These are phyloP conservation scores for Pistacia vera DNA, from an alignment of 345 rosid species.

Conservation along the genomic window DNA sequence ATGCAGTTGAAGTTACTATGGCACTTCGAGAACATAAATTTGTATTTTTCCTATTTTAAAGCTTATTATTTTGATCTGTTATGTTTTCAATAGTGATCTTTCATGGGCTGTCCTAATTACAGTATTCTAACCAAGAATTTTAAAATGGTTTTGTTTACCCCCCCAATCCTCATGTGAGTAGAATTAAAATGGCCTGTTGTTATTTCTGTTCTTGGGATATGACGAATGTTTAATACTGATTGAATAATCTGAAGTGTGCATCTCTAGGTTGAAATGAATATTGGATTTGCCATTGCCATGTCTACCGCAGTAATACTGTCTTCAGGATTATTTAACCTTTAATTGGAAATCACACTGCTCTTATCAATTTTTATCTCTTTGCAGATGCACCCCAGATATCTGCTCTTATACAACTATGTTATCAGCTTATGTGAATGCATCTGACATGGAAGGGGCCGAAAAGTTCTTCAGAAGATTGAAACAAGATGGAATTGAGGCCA, in stretches of 20 bases:
- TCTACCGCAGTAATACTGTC: background rate
- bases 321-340: background rate
- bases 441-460: constrained; percentile 94
- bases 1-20: constrained; percentile 9
- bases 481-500: constrained; percentile 63
- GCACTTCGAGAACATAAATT: background rate
- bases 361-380: constrained; percentile 13
- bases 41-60: background rate
- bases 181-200: background rate
- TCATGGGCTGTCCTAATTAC: background rate
- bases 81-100: background rate
- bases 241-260: background rate
- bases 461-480: constrained; percentile 76
- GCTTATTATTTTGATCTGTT: constrained; percentile 10
- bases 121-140: background rate
- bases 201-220: background rate
- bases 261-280: background rate
- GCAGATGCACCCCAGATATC: constrained; percentile 77
- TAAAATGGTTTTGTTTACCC: background rate
- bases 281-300: background rate
- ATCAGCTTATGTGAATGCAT: constrained; percentile 86
- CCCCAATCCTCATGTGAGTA: too few species aligned
- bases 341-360: background rate
- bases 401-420: constrained; percentile 94
- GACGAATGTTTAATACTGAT: background rate